These are phyloP conservation scores for Podospora pseudocomata DNA, from an alignment of 495 filamentous ascomycete genomes.

Conservation along the genomic window DNA sequence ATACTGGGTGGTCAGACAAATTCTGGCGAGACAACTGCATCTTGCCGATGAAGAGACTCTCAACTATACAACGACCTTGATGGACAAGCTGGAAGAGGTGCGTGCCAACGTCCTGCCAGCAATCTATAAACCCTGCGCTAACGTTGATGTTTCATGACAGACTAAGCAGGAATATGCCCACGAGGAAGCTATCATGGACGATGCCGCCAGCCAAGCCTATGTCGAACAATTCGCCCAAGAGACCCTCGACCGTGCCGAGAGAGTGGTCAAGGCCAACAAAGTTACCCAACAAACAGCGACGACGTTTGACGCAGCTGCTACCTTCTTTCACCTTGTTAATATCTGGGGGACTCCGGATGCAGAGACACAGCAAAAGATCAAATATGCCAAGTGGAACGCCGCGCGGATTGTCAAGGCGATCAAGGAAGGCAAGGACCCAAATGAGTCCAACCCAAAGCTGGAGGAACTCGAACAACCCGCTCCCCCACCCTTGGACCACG, in stretches of 20 bases:
- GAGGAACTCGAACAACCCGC: slow-evolving; percentile 46
- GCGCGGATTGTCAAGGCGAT: slow-evolving; percentile 85
- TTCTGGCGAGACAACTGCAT: slow-evolving; percentile 76
- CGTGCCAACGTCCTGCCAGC: slow-evolving; percentile 11
- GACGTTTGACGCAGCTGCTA: slow-evolving; percentile 86
- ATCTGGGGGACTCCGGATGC: slow-evolving; percentile 74
- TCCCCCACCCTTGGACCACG: slow-evolving; percentile 42
- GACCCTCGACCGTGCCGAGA: slow-evolving; percentile 79
- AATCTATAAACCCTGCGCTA: background rate
- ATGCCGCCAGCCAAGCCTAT: slow-evolving; percentile 80
- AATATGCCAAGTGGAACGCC: slow-evolving; percentile 95
- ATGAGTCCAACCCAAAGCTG: slow-evolving; percentile 73
- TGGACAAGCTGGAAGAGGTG: slow-evolving; percentile 90
- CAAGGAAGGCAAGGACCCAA: slow-evolving; percentile 88
- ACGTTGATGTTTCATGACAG: slow-evolving; percentile 33
- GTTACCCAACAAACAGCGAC: slow-evolving; percentile 91
- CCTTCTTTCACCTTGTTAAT: slow-evolving; percentile 81
- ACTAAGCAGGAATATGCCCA: slow-evolving; percentile 57
- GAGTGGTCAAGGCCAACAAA: slow-evolving; percentile 75
- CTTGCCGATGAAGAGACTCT: slow-evolving; percentile 67
- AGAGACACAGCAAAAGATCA: slow-evolving; percentile 82
- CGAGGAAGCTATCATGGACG: slow-evolving; percentile 70
- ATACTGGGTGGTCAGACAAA: slow-evolving; percentile 90
- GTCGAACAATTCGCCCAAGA: slow-evolving; percentile 90
- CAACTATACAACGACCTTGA: slow-evolving; percentile 71